Percentiles rank a stretch among this genome's conserved stretches.
Evolutionary conservation across 2,329 filamentous ascomycete genomes (phyloP).

Genomic region (Diaporthe vexans): DNA sequence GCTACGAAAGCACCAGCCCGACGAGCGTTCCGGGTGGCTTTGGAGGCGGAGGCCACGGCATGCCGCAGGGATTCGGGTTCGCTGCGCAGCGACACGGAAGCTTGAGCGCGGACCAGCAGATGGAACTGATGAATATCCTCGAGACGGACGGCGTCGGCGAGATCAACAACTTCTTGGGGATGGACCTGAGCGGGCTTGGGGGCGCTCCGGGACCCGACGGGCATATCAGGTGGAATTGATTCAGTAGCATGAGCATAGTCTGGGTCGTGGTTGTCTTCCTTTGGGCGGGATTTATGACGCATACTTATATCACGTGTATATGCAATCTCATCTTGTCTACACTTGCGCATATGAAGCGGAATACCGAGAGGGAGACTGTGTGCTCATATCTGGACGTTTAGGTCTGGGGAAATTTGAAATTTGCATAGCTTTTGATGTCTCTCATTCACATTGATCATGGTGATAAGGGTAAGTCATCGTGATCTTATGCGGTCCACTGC

Average conservation of each 20-base stretch:
- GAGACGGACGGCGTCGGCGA: conserved; percentile 77
- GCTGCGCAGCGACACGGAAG: conserved; percentile 72
- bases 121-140: conserved; percentile 85
- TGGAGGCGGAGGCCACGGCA: conserved; percentile 44
- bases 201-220: conserved; percentile 40
- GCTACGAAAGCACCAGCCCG: conserved; percentile 38
- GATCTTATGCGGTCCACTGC: no score
- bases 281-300: background rate
- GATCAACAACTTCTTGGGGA: conserved; percentile 71
- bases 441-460: background rate
- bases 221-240: conserved; percentile 41
- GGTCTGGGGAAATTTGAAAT: background rate
- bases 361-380: background rate
- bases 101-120: conserved; percentile 84
- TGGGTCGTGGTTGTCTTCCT: background rate
- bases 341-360: background rate
- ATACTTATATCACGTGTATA: background rate
- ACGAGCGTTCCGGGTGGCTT: conserved; percentile 44
- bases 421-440: background rate
- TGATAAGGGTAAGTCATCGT: background rate
- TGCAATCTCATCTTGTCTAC: conserved; percentile 15
- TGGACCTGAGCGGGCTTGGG: conserved; percentile 51
- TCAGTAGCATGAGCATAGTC: background rate
- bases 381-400: background rate
- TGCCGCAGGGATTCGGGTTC: conserved; percentile 46